Evolutionary conservation across 768 basidiomycete genomes (phyloP).

Genomic region (Russula foetens): DNA sequence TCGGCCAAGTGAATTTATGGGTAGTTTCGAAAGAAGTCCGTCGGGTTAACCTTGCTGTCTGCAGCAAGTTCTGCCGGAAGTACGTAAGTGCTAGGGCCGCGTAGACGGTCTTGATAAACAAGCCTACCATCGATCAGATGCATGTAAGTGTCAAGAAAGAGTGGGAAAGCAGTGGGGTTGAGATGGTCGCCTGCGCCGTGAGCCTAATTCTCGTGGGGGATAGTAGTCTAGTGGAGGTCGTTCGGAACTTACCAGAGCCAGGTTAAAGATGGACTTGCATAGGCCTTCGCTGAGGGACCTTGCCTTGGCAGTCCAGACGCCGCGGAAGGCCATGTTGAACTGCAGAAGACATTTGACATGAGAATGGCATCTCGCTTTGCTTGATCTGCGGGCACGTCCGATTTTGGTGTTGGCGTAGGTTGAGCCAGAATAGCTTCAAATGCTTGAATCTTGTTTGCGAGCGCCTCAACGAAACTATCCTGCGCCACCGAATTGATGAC

Average conservation of each 20-base stretch:
- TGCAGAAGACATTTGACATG: slow-evolving; percentile 60
- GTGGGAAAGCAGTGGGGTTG: slow-evolving; percentile 50
- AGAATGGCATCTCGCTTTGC: slow-evolving; percentile 41
- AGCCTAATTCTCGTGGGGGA: slow-evolving; percentile 33
- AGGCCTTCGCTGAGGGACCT: slow-evolving; percentile 44
- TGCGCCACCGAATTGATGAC: no score
- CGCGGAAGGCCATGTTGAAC: slow-evolving; percentile 61
- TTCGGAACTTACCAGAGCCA: slow-evolving; percentile 20
- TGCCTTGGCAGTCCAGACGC: slow-evolving; percentile 44
- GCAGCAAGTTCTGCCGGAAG: slow-evolving; percentile 46
- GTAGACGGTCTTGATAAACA: background rate
- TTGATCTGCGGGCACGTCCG: slow-evolving; percentile 15
- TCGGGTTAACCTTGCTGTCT: slow-evolving; percentile 44
- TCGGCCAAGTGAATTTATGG: slow-evolving; percentile 44
- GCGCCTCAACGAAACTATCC: slow-evolving; percentile 45
- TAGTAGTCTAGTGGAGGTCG: background rate
- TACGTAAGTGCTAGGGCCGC: background rate
- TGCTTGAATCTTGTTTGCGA: slow-evolving; percentile 40
- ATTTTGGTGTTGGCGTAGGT: slow-evolving; percentile 17
- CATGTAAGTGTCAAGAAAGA: slow-evolving; percentile 66
- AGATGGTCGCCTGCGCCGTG: slow-evolving; percentile 45
- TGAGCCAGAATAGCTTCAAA: slow-evolving; percentile 26
- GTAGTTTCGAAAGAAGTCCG: slow-evolving; percentile 61
- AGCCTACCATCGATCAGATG: slow-evolving; percentile 64
- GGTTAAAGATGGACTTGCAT: slow-evolving; percentile 33